Conservation (phyloP, 129 eudicot genomes). For the Helianthus tuberosus region DNA sequence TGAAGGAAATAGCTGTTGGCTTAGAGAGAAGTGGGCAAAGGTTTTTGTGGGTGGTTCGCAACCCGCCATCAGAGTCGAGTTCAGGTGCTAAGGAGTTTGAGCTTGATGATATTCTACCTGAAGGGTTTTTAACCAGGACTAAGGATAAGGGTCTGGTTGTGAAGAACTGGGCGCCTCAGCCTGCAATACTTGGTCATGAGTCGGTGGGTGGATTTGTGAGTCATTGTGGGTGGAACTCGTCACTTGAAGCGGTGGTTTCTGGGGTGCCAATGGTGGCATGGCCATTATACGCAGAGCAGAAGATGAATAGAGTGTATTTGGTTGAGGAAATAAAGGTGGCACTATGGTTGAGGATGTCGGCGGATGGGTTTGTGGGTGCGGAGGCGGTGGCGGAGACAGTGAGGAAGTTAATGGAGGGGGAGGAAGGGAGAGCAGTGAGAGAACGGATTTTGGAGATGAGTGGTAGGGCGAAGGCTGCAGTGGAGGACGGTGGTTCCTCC, state of each 20-base stretch:
- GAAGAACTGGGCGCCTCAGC: conserved; percentile 73
- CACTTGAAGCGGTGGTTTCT: conserved; percentile 49
- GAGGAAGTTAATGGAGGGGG: conserved; percentile 33
- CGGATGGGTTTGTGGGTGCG: conserved; percentile 28
- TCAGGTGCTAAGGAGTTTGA: conserved; percentile 39
- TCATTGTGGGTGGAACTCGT: conserved; percentile 86
- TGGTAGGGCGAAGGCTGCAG: conserved; percentile 22
- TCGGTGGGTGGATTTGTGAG: conserved; percentile 78
- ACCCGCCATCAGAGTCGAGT: conserved; percentile 45
- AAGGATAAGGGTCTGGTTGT: conserved; percentile 50
- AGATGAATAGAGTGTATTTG: conserved; percentile 46
- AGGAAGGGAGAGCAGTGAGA: conserved; percentile 24
- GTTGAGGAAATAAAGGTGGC: conserved; percentile 62
- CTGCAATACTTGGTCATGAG: conserved; percentile 48
- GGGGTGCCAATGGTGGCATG: conserved; percentile 78
- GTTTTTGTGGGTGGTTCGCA: conserved; percentile 73
- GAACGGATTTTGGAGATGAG: conserved; percentile 26
- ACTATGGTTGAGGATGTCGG: conserved; percentile 36
- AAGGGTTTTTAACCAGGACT: conserved; percentile 58
- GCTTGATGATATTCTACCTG: conserved; percentile 48
- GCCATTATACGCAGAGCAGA: conserved; percentile 80
- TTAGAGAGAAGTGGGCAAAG: conserved; percentile 63
- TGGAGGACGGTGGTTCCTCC: conserved; percentile 26
- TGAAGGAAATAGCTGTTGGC: conserved; percentile 65
- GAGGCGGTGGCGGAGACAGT: conserved; percentile 18